phyloP scores from a whole-genome alignment of 2,329 filamentous ascomycete genomes.

The Fusarium camptoceras region DNA sequence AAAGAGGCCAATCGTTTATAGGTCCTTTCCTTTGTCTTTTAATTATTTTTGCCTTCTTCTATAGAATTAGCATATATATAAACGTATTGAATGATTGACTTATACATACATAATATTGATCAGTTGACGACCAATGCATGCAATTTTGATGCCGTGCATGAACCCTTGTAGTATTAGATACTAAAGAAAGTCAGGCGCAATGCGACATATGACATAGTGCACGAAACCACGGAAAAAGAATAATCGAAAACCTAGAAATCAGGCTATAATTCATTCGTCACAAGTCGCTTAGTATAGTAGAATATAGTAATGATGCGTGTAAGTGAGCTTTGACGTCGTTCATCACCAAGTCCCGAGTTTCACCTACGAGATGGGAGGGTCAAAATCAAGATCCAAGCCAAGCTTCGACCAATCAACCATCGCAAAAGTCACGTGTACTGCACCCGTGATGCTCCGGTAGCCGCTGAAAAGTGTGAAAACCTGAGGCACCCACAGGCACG shows the following conservation, averaged over 20 bases:
- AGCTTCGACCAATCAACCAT: slow-evolving; percentile 15
- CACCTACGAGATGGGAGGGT: neutral
- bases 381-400: slow-evolving; percentile 3
- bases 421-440: slow-evolving; percentile 1
- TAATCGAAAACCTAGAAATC: neutral
- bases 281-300: neutral
- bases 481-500: slow-evolving; percentile 33
- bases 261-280: neutral
- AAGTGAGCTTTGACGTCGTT: slow-evolving; percentile 14
- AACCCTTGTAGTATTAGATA: neutral
- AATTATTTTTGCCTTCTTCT: neutral
- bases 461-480: neutral
- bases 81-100: neutral
- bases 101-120: neutral
- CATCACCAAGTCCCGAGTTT: neutral
- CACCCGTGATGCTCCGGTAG: slow-evolving; percentile 34
- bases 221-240: neutral
- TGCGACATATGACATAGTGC: neutral
- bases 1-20: neutral
- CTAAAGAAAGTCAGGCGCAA: neutral
- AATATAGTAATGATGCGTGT: neutral
- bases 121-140: neutral
- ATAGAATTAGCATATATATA: neutral
- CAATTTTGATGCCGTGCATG: neutral
- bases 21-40: slow-evolving; percentile 1